Base-by-base conservation (phyloP, 2,329 filamentous ascomycete species). In the Sclerotinia borealis region DNA sequence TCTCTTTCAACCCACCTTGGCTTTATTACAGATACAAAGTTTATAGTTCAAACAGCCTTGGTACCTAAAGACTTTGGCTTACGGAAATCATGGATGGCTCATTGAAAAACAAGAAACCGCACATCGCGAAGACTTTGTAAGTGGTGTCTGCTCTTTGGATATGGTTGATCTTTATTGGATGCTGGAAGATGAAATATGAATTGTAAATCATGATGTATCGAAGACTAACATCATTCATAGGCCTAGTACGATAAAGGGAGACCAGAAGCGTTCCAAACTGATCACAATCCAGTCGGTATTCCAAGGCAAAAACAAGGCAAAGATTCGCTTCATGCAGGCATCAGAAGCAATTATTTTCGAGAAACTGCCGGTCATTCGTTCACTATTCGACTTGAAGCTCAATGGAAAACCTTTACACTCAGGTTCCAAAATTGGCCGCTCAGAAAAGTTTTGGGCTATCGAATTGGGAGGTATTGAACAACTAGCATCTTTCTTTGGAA, bases 141-240 rank as follows among this genome's bases (percentile, higher is more conserved):
- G 37, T 45, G 3, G 6, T n/a, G 1, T n/a, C n/a, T n/a, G n/a
- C n/a, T n/a, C n/a, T n/a, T n/a, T n/a, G n/a, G n/a, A n/a, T n/a
- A n/a, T n/a, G n/a, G n/a, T n/a, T n/a, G n/a, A n/a, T n/a, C n/a
- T n/a, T 3, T 6, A 4, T 10, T 31, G 3, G 2, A 31, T 4
- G 4, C 3, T 17, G 11, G 17, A 2, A 31, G 3, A 10, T 17
- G 19, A 10, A 15, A n/a, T 4, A 56, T 10, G 8, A 6, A 34
- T 9, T 1, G 8, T 34, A 3, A 15, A 13, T 0, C 2, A n/a
- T 34, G 1, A 25, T 11, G 2, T 3, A 6, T n/a, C 7, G 6
- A 34, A 22, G 19, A 2, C 52, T 56, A 19, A 56, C 11, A 6
- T 0, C 6, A 22, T 17, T 1, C 1, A 9, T 31, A 15, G 2